Evolutionary conservation across 2,329 filamentous ascomycete species (phyloP).

Genomic region (Zopfia rhizophila): DNA sequence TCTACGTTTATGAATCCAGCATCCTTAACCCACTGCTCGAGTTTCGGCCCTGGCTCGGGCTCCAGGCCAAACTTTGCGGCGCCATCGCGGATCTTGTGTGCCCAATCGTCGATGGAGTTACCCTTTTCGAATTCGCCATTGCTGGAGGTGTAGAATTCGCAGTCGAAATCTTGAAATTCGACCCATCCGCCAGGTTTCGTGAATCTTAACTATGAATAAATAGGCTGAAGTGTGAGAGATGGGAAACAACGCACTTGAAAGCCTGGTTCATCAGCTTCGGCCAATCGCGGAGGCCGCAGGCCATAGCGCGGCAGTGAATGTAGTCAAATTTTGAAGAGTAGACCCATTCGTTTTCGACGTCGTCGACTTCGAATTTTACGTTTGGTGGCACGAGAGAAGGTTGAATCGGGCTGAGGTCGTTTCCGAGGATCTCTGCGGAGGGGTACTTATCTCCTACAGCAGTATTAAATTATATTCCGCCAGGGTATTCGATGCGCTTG

Average conservation of each 20-base stretch:
- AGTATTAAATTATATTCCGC: background rate
- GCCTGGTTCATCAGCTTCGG: conserved; percentile 38
- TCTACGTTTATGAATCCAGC: conserved; percentile 35
- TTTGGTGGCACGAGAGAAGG: conserved; percentile 52
- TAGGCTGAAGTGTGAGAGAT: background rate
- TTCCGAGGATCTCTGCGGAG: conserved; percentile 45
- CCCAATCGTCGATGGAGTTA: conserved; percentile 28
- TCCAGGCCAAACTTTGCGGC: conserved; percentile 53
- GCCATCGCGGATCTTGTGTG: conserved; percentile 45
- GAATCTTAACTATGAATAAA: conserved; percentile 35
- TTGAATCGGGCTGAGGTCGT: conserved; percentile 52
- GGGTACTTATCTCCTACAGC: conserved; percentile 39
- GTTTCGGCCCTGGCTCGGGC: conserved; percentile 49
- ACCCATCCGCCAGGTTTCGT: conserved; percentile 51
- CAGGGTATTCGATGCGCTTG: background rate
- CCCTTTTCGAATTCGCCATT: conserved; percentile 28
- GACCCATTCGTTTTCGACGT: conserved; percentile 52
- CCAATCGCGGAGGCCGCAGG: conserved; percentile 44
- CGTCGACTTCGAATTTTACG: conserved; percentile 52
- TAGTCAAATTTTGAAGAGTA: conserved; percentile 50
- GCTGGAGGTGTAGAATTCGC: conserved; percentile 30
- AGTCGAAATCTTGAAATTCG: conserved; percentile 43
- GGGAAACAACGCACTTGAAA: conserved; percentile 36
- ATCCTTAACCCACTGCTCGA: conserved; percentile 35
- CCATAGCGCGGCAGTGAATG: conserved; percentile 43